Evolutionary conservation across 805 yeast genomes (phyloP).

Genomic region (Cyberlindnera saturnus): DNA sequence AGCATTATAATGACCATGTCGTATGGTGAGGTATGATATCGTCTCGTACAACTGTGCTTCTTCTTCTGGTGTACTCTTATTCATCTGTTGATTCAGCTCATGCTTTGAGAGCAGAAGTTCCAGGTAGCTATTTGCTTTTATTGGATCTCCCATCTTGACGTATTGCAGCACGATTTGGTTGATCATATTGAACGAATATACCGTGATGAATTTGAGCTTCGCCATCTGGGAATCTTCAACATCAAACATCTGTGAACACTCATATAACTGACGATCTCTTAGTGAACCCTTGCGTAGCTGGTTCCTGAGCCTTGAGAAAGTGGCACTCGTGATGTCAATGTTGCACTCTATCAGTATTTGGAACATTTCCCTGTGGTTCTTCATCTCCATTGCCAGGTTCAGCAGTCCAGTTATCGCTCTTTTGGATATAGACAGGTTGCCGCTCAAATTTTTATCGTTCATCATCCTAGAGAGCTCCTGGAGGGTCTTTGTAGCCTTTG

Average conservation of each 20-base stretch:
- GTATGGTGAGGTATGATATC: slow-evolving; percentile 12
- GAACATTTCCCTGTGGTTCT: not conserved
- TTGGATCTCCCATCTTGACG: slow-evolving; percentile 4
- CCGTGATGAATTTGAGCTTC: slow-evolving; percentile 5
- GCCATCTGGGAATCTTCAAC: not conserved
- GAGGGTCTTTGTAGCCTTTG: not conserved
- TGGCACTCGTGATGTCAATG: not conserved
- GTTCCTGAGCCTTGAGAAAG: slow-evolving; percentile 1
- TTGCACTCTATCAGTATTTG: not conserved
- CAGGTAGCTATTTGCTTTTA: slow-evolving; percentile 5
- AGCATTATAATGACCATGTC: slow-evolving; percentile 11
- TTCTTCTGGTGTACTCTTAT: not conserved
- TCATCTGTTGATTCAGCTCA: not conserved
- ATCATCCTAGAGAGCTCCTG: not conserved
- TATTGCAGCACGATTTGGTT: slow-evolving; percentile 5
- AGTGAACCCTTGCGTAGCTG: slow-evolving; percentile 4
- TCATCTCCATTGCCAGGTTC: not conserved
- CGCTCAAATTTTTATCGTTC: not conserved
- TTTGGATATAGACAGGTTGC: not conserved
- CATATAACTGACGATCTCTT: slow-evolving; percentile 1
- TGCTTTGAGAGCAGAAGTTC: slow-evolving; percentile 8
- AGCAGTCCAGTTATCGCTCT: not conserved
- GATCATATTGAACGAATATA: slow-evolving; percentile 12
- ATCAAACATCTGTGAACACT: slow-evolving; percentile 8
- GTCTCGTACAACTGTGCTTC: slow-evolving; percentile 11